phyloP scores from a whole-genome alignment of 441 rosid species.

The Manihot esculenta region DNA sequence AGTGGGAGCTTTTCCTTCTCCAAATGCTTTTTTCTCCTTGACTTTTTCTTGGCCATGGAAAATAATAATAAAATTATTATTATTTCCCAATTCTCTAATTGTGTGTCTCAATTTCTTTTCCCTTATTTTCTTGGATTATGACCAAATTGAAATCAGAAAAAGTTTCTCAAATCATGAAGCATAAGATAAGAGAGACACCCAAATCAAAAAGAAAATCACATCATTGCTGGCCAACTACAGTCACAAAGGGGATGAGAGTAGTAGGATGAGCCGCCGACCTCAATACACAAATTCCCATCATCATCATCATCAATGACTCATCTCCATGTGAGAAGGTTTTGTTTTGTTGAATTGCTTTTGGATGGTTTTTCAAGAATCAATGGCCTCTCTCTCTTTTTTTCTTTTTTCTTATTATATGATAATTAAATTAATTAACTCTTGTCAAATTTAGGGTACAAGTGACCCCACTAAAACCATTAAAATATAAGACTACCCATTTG shows the following conservation, averaged over 20 bases:
- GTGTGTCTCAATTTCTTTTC: not conserved
- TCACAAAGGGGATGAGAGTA: not conserved
- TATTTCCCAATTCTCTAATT: not conserved
- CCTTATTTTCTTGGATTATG: not conserved
- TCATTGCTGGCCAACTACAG: conserved; percentile 15
- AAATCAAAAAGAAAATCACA: not conserved
- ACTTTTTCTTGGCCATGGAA: conserved; percentile 15
- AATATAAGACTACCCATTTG: not conserved
- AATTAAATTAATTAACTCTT: not conserved
- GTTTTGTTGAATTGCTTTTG: conserved; percentile 9
- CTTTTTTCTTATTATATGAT: not conserved
- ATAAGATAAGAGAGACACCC: too few relatives aligned
- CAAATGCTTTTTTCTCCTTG: conserved; percentile 15
- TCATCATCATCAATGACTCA: conserved; percentile 37
- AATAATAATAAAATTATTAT: conserved; percentile 3
- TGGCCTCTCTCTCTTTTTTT: not conserved
- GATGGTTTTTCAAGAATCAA: conserved; percentile 15
- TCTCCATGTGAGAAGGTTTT: conserved; percentile 28
- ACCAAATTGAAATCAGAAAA: not conserved
- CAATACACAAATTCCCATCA: conserved; percentile 7
- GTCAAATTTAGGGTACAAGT: conserved; percentile 22
- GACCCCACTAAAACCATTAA: conserved; percentile 11
- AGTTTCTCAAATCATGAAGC: too few relatives aligned
- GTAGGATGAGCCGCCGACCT: conserved; percentile 39
- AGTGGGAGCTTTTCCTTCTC: conserved; percentile 17